Base-by-base conservation (phyloP, 2,329 filamentous ascomycete genomes). In the Diaporthe citrichinensis region DNA sequence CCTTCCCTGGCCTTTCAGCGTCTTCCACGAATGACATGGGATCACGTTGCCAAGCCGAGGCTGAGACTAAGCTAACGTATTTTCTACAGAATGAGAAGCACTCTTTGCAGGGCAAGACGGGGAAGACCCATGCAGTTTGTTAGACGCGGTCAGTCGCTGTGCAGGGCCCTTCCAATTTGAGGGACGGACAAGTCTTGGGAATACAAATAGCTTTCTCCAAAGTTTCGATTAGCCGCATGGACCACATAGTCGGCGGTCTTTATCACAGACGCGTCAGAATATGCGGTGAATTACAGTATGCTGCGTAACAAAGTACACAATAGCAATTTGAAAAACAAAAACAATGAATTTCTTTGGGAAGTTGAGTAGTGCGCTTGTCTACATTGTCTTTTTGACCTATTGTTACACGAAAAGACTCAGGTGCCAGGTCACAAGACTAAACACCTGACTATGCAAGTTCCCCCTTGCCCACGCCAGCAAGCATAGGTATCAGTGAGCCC, bases 101-200 rank as follows among this genome's bases (percentile, higher is more conserved):
- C 85, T 96, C 94, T 74, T 86, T 98, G 79, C 95, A 98, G 86
- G 96, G 94, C 23, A 96, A 97, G 90, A 91, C 91, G 75, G 96
- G 95, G 73, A 98, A 98, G 90, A 96, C 95, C 2, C 96, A 98
- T 84, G 93, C 91, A 53, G 88, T 97, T 76, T 98, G 96, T 85
- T 98, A 91, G 53, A 36, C 23, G 57, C 4, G 25, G 2, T 58
- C 41, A 8, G 15, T 44, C 4, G 46, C 44, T 41, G 6, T 34
- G 34, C 53, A 31, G 25, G 57, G n/a, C 41, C 39, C n/a, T 25
- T 36, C 8, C 23, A 15, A 10, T 4, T 53, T 34, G 23, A 31
- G 25, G 9, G n/a, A 65, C n/a, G 46, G 51, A 8, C 25, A 6
- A 71, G 28, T 20, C 58, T 55, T 34, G 34, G 46, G 49, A 36